Evolutionary conservation across 225 moss, liverwort and hornwort genomes (phyloP).

Genomic region (Pseudoscleropodium purum): DNA sequence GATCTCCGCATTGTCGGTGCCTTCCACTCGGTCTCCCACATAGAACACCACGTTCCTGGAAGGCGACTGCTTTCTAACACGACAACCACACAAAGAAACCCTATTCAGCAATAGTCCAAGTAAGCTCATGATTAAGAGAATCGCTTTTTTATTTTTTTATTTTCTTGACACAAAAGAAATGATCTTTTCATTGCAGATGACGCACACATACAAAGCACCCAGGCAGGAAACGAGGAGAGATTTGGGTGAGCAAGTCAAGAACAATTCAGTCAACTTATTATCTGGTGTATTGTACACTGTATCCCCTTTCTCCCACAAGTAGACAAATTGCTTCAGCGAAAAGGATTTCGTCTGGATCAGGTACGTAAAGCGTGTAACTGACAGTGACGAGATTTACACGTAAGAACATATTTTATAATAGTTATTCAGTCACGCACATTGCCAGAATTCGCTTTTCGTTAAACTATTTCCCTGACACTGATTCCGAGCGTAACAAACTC

Average conservation of each 20-base stretch:
- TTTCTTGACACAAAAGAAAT: neutral
- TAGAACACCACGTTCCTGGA: conserved; percentile 77
- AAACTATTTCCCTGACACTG: neutral
- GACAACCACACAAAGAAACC: conserved; percentile 41
- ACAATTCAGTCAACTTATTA: neutral
- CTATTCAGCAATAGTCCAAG: conserved; percentile 9
- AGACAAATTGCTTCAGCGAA: neutral
- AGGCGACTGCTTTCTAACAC: conserved; percentile 84
- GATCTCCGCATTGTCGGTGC: conserved; percentile 58
- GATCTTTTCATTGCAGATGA: neutral
- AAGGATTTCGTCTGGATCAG: neutral
- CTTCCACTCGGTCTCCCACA: conserved; percentile 70
- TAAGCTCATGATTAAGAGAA: neutral
- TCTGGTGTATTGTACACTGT: neutral
- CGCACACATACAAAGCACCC: neutral
- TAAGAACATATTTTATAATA: neutral
- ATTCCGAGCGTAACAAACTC: neutral
- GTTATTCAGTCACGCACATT: neutral
- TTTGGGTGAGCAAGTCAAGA: neutral
- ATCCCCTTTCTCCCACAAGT: neutral
- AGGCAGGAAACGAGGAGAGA: neutral
- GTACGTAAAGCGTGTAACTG: neutral
- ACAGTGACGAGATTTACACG: neutral
- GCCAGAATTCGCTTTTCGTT: neutral
- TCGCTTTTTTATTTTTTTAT: neutral